These are phyloP conservation scores for Marchantia polymorpha DNA, from an alignment of 225 moss, liverwort and hornwort species.

Conservation along the genomic window DNA sequence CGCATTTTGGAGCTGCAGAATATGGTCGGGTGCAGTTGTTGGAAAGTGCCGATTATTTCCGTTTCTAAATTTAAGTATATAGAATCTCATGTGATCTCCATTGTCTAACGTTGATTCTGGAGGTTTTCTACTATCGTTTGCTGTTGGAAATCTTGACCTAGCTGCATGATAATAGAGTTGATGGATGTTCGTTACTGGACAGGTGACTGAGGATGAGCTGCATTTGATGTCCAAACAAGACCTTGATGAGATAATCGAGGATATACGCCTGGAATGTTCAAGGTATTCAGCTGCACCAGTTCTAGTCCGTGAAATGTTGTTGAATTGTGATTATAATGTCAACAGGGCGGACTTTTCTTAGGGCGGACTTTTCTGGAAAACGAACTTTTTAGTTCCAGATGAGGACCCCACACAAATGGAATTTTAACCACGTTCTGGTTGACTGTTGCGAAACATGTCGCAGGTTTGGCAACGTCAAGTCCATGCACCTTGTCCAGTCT, in stretches of 20 bases:
- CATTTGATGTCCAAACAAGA: slow-evolving; percentile 56
- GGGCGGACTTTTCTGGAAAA: not conserved
- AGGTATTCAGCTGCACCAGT: slow-evolving; percentile 37
- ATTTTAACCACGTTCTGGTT: not conserved
- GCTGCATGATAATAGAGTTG: too few species aligned
- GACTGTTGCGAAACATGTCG: not conserved
- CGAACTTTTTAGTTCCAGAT: not conserved
- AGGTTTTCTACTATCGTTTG: too few species aligned
- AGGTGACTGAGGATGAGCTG: slow-evolving; percentile 52
- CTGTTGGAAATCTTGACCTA: too few species aligned
- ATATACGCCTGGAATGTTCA: slow-evolving; percentile 68
- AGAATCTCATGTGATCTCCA: not conserved
- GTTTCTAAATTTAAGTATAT: not conserved
- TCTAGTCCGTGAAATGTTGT: not conserved
- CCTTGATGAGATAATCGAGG: slow-evolving; percentile 63
- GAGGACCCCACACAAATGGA: not conserved
- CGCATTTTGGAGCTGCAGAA: slow-evolving; percentile 64
- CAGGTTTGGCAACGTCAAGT: slow-evolving; percentile 82
- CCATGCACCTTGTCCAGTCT: slow-evolving; percentile 59
- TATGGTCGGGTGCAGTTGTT: slow-evolving; percentile 41
- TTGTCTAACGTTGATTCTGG: too few species aligned
- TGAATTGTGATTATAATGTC: not conserved
- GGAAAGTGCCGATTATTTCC: not conserved
- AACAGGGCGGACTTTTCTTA: not conserved
- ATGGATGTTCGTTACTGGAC: not conserved